Base-by-base conservation (phyloP, 2,329 filamentous ascomycete genomes). In the Ceratocystiopsis brevicomis region DNA sequence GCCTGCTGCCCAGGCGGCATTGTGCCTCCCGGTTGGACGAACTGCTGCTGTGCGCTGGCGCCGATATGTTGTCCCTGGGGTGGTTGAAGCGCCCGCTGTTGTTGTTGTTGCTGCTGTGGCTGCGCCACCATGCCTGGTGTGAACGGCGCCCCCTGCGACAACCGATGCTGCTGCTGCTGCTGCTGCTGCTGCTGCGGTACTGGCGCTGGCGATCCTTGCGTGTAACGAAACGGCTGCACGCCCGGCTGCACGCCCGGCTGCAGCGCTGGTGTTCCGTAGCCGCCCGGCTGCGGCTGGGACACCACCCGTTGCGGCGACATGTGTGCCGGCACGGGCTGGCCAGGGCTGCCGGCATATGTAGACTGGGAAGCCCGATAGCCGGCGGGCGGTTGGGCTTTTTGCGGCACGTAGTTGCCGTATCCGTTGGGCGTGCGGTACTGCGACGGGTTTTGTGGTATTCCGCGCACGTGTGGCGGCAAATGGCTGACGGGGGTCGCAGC, bases 371-470 rank as follows among this genome's bases (percentile, higher is more conserved):
- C 11, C 14, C 63, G 21, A 17, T 6, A 41, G 41, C 18, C 32
- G 44, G 15, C 38, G 19, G 15, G 25, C 8, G 25, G 25, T 10
- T 30, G 25, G 25, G 25, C 63, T 8, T 64, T 64, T 44, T 68
- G 66, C 11, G 66, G 64, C 5, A 64, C 61, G 48, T 66, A 73
- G 40, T 60, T 62, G 10, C 60, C 56, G 49, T 65, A 70, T 5
- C 65, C 63, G 41, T 67, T 69, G 6, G 65, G 59, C 33, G 48
- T 63, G 30, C 67, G 61, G 52, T 71, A 73, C 12, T 56, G 53
- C 15, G 60, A 53, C 38, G 58, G 54, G 10, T 55, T 57, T 44
- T 57, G 54, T 32, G 59, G 58, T 9, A 45, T 39, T 9, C 41
- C 37, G 4, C 47, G 43, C n/a, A 49, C 39, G 38, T 47, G 45